Evolutionary conservation across 768 basidiomycete species (phyloP).

Genomic region (Royoungia palumana): DNA sequence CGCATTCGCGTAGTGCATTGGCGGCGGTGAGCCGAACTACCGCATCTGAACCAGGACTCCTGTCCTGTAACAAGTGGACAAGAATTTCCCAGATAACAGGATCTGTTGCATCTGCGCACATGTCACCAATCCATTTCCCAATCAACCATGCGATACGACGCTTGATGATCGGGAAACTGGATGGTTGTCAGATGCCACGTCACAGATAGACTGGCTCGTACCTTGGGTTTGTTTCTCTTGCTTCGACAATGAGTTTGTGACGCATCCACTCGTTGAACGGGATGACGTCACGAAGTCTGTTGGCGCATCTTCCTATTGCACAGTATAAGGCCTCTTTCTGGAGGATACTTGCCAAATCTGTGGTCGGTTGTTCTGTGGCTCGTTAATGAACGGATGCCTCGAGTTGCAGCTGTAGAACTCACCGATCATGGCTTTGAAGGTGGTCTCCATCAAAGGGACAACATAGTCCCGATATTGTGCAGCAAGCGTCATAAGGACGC

Average conservation of each 20-base stretch:
- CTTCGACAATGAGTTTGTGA: constrained; percentile 57
- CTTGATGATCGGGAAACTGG: constrained; percentile 87
- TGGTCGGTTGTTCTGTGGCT: constrained; percentile 41
- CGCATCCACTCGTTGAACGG: constrained; percentile 71
- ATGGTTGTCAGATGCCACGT: constrained; percentile 6
- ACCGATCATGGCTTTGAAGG: constrained; percentile 64
- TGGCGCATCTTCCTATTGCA: constrained; percentile 80
- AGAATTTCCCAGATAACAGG: constrained; percentile 77
- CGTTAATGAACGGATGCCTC: background rate
- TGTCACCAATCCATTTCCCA: constrained; percentile 82
- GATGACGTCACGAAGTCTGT: constrained; percentile 56
- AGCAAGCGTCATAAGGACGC: constrained; percentile 81
- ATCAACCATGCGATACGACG: constrained; percentile 94
- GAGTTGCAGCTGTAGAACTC: constrained; percentile 1
- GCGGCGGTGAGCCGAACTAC: constrained; percentile 89
- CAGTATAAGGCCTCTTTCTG: constrained; percentile 88
- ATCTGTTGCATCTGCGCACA: constrained; percentile 56
- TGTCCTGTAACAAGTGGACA: constrained; percentile 68
- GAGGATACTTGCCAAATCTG: constrained; percentile 56
- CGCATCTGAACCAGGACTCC: constrained; percentile 66
- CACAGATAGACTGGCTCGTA: constrained; percentile 27
- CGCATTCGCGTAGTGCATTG: constrained; percentile 72
- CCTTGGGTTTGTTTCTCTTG: constrained; percentile 56
- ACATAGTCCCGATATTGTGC: constrained; percentile 68
- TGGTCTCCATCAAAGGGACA: constrained; percentile 57